phyloP scores from a whole-genome alignment of 2,329 filamentous ascomycete genomes.

The Xylaria sp. region DNA sequence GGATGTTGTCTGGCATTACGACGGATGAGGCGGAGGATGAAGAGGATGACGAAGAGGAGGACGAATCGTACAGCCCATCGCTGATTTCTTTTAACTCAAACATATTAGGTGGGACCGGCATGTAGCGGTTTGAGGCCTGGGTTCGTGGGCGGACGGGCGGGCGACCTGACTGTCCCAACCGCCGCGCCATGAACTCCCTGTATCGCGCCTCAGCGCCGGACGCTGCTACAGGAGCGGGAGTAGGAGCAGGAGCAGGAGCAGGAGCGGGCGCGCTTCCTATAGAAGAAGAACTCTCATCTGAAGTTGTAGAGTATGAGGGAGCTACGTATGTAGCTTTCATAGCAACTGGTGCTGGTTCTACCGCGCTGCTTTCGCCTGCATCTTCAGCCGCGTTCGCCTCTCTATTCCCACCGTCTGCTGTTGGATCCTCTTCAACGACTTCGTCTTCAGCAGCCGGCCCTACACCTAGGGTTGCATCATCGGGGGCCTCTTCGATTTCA shows the following conservation, averaged over 20 bases:
- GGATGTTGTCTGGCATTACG: neutral
- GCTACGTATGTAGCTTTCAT: no score
- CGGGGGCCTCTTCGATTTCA: neutral
- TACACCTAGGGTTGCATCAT: neutral
- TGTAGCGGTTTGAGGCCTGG: no score
- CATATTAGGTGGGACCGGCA: no score
- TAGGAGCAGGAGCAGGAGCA: neutral
- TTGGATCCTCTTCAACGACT: neutral
- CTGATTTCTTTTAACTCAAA: no score
- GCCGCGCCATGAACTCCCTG: slow-evolving; percentile 1
- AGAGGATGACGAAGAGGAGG: neutral
- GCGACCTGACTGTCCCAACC: neutral
- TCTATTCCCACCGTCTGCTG: neutral
- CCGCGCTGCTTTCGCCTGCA: no score
- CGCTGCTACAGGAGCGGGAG: no score
- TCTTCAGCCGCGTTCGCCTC: no score
- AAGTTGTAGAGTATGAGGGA: no score
- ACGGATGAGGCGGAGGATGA: neutral
- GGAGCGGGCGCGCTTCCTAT: neutral
- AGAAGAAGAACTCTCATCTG: no score
- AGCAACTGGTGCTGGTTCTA: no score
- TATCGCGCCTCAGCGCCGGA: slow-evolving; percentile 6
- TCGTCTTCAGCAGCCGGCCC: neutral
- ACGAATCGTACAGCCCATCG: neutral
- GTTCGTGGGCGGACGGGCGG: neutral